Evolutionary conservation across 129 eudicot species (phyloP), one percentile per base, ranked within the genome.

Genomic region (Helichrysum umbraculigerum): DNA sequence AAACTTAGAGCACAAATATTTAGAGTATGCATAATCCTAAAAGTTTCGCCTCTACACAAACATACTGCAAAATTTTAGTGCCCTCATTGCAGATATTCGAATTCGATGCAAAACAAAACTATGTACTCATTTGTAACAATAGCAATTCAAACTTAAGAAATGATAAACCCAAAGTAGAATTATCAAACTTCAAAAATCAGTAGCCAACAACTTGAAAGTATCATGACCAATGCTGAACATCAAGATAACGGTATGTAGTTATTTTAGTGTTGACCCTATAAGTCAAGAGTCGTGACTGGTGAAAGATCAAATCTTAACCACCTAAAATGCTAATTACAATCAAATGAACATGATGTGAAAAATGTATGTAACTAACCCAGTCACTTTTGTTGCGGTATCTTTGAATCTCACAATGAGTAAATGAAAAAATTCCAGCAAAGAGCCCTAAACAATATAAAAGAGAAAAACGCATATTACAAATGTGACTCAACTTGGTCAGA

Each of bases 371-470:
- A 70, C 92, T 88, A 63, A 90, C 98, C 98, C 91, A 86, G 68
- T 93, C 98, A 51, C 77, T 81, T 80, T 78, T 76, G 63, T 79
- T 69, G 57, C 98, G 92, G 78, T 93, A 90, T 74, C 88, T 88
- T 84, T 72, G 88, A 19, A 90, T 32, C 80, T 89, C 89, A 78
- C 98, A 93, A 16, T 83, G 85, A 37, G 97, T 83, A 57, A 84
- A 78, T 4, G 95, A 83, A 84, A 90, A 90, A 11, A 90, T 76
- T 61, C 97, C 98, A 63, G 91, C 95, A 88, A 93, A 86, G 10
- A 93, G 76, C 50, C 95, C 98, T 93, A 60, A 35, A 77, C 57
- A 62, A 4, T 22, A 59, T 16, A 63, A 7, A 64, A 7, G 50
- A 61, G 19, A 20, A 4, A 73, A 66, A 68, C 7, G 37, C 19